A percentile compares a stretch with the other conserved stretches of the same genome.
phyloP scores from a whole-genome alignment of 768 basidiomycete genomes.

The Lactarius hengduanensis region DNA sequence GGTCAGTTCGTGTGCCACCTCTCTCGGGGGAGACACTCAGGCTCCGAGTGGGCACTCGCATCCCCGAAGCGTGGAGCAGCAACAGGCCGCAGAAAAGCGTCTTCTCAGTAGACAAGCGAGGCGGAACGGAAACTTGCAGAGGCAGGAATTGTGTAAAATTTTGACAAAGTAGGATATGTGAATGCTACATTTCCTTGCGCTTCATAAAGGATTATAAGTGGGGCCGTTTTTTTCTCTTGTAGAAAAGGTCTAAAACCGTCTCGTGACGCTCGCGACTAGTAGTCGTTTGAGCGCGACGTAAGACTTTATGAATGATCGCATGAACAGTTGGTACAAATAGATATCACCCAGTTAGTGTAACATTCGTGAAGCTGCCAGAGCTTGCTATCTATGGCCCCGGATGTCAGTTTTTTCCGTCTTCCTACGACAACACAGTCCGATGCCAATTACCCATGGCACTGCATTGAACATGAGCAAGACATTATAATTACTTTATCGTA shows the following conservation, averaged over 20 bases:
- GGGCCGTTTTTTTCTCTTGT: constrained; percentile 28
- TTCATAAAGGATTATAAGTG: background rate
- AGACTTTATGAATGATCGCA: background rate
- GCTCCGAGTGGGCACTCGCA: background rate
- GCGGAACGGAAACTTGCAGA: constrained; percentile 73
- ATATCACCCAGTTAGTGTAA: background rate
- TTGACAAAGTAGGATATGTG: constrained; percentile 80
- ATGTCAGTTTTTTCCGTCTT: background rate
- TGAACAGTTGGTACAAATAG: background rate
- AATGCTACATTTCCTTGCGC: constrained; percentile 36
- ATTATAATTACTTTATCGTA: background rate
- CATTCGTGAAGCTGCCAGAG: background rate
- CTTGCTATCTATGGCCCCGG: background rate
- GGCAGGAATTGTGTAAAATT: constrained; percentile 84
- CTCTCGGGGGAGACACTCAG: background rate
- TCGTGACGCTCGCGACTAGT: background rate
- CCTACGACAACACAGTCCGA: background rate
- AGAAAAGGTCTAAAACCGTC: constrained; percentile 39
- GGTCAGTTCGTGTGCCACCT: constrained; percentile 42
- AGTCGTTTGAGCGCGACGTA: background rate
- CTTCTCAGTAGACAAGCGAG: constrained; percentile 55
- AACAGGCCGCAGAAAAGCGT: too few relatives aligned
- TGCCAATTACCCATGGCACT: background rate
- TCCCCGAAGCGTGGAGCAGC: too few relatives aligned
- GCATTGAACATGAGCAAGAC: background rate